phyloP scores from a whole-genome alignment of 1,139 yeast genomes.

The Nakaseomyces kungkrabaensis region DNA sequence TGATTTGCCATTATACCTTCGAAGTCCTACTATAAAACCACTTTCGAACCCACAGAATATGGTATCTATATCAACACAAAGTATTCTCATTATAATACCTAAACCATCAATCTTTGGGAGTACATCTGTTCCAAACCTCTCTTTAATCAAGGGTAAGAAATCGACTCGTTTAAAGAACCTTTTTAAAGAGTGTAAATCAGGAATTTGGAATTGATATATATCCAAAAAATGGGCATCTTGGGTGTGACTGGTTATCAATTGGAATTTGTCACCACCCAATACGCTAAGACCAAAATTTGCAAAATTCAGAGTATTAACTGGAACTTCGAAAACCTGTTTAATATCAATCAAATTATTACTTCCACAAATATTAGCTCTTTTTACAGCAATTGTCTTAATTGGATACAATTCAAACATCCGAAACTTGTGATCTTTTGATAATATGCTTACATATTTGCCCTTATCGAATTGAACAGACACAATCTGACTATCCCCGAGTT shows the following conservation, averaged over 20 bases:
- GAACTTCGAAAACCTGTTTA: conserved; percentile 19
- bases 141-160: conserved; percentile 11
- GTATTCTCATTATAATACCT: conserved; percentile 26
- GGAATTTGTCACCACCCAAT: conserved; percentile 8
- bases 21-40: conserved; percentile 23
- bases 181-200: conserved; percentile 15
- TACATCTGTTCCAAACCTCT: not conserved
- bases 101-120: conserved; percentile 5
- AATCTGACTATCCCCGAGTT: conserved; percentile 11
- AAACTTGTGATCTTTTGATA: conserved; percentile 23
- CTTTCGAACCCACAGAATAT: conserved; percentile 24
- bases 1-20: not conserved
- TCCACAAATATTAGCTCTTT: too few relatives aligned
- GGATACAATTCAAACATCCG: conserved; percentile 11
- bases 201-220: conserved; percentile 18
- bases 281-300: conserved; percentile 18
- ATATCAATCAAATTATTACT: not conserved
- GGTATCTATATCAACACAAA: conserved; percentile 5
- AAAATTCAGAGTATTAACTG: conserved; percentile 28
- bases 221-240: conserved; percentile 24
- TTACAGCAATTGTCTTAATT: not conserved
- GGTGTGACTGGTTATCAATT: conserved; percentile 25
- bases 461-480: conserved; percentile 12
- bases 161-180: conserved; percentile 16
- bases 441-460: conserved; percentile 11